phyloP scores from a whole-genome alignment of 306 rosid genomes.

The Prosopis cineraria region DNA sequence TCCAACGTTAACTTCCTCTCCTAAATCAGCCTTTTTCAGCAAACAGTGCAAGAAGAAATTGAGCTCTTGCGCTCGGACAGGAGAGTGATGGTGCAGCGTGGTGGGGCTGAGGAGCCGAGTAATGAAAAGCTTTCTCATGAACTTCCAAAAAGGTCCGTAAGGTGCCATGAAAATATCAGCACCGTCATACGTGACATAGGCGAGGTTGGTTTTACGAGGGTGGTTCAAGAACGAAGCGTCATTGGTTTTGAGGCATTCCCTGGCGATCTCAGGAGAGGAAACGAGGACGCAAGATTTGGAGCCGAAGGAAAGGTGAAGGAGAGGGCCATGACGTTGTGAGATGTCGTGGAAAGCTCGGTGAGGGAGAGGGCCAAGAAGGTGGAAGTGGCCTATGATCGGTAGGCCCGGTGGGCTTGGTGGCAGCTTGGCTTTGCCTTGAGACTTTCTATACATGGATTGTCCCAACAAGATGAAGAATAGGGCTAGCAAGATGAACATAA shows the following conservation, averaged over 20 bases:
- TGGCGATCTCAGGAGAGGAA: conserved; percentile 49
- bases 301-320: conserved; percentile 46
- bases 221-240: conserved; percentile 42
- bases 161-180: conserved; percentile 44
- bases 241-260: conserved; percentile 43
- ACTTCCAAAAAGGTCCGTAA: conserved; percentile 56
- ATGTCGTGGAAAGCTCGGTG: conserved; percentile 45
- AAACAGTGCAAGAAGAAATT: not conserved
- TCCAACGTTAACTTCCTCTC: conserved; percentile 39
- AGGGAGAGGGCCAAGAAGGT: conserved; percentile 34
- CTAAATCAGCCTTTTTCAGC: not conserved
- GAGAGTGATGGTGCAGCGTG: conserved; percentile 31
- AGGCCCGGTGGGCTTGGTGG: conserved; percentile 45
- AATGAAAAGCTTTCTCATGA: conserved; percentile 51
- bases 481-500: not conserved
- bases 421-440: not conserved
- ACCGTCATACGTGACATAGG: conserved; percentile 40
- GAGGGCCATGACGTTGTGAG: conserved; percentile 46
- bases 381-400: conserved; percentile 50
- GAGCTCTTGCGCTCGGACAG: conserved; percentile 37
- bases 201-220: conserved; percentile 30
- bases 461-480: conserved; percentile 5
- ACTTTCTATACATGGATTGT: not conserved
- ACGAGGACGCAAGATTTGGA: conserved; percentile 37
- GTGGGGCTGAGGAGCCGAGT: conserved; percentile 46